Evolutionary conservation across 2,329 filamentous ascomycete genomes (phyloP).

Genomic region (Aspergillus sp.): DNA sequence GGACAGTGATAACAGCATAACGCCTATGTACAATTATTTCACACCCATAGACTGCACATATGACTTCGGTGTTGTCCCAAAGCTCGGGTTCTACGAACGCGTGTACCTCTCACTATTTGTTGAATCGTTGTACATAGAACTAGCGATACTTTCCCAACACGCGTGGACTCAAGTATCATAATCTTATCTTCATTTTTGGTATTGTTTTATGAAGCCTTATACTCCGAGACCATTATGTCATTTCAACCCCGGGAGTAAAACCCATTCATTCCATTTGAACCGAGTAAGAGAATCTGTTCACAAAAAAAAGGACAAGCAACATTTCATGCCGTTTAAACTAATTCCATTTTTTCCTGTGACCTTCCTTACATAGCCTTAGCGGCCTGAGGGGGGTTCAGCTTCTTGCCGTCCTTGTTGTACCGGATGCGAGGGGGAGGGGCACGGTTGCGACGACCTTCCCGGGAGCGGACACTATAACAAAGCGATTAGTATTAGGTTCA

Average conservation of each 20-base stretch:
- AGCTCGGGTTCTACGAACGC: neutral
- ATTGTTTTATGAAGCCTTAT: constrained; percentile 13
- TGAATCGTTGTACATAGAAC: too few species aligned
- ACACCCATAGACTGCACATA: neutral
- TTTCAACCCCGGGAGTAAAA: constrained; percentile 23
- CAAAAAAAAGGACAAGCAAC: constrained; percentile 37
- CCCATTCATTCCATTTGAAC: constrained; percentile 27
- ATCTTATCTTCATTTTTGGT: constrained; percentile 18
- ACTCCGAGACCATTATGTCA: constrained; percentile 2
- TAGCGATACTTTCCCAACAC: too few species aligned
- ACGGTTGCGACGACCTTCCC: constrained; percentile 96
- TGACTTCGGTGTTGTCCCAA: neutral
- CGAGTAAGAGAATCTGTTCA: constrained; percentile 30
- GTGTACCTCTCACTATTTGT: neutral
- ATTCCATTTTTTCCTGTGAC: constrained; percentile 25
- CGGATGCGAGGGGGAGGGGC: constrained; percentile 94
- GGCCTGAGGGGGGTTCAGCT: constrained; percentile 85
- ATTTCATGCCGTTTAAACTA: constrained; percentile 35
- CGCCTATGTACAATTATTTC: neutral
- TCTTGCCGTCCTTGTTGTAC: constrained; percentile 99
- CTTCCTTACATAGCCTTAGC: constrained; percentile 58
- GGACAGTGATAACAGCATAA: neutral
- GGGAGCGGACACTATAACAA: constrained; percentile 80
- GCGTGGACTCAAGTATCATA: constrained; percentile 8
- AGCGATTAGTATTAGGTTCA: constrained; percentile 16